Conservation (phyloP, 2,329 filamentous ascomycete species). For the Aspergillus thermomutatus region DNA sequence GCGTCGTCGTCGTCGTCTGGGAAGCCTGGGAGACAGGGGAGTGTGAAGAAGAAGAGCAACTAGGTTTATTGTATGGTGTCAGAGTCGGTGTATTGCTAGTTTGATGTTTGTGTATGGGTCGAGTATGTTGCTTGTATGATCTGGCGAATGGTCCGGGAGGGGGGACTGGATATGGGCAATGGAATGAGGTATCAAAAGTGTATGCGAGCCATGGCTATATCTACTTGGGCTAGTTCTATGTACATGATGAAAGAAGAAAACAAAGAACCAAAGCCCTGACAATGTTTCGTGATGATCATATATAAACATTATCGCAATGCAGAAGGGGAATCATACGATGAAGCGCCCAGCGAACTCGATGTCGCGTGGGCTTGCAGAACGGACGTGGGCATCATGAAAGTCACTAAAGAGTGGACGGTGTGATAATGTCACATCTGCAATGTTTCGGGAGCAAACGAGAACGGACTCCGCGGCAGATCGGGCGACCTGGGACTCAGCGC, state of each 20-base stretch:
- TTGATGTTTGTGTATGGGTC: neutral
- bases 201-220: neutral
- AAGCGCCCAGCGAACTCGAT: neutral
- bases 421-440: constrained; percentile 12
- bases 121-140: neutral
- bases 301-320: constrained; percentile 15
- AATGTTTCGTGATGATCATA: neutral
- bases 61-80: constrained; percentile 8
- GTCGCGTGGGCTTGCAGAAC: neutral
- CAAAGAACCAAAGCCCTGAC: constrained; percentile 4
- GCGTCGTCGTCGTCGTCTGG: neutral
- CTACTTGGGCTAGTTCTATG: neutral
- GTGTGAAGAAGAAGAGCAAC: constrained; percentile 24
- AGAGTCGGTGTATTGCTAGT: neutral
- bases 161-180: neutral
- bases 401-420: constrained; percentile 11
- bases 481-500: constrained; percentile 83
- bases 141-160: neutral
- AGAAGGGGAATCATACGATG: constrained; percentile 24
- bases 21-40: constrained; percentile 11
- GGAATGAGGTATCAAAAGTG: neutral
- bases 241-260: neutral
- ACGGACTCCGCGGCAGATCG: constrained; percentile 80
- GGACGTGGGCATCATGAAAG: neutral
- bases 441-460: constrained; percentile 53